Evolutionary conservation across 345 rosid species (phyloP), one percentile per base, ranked within the genome.

Genomic region (Ceriops tagal): DNA sequence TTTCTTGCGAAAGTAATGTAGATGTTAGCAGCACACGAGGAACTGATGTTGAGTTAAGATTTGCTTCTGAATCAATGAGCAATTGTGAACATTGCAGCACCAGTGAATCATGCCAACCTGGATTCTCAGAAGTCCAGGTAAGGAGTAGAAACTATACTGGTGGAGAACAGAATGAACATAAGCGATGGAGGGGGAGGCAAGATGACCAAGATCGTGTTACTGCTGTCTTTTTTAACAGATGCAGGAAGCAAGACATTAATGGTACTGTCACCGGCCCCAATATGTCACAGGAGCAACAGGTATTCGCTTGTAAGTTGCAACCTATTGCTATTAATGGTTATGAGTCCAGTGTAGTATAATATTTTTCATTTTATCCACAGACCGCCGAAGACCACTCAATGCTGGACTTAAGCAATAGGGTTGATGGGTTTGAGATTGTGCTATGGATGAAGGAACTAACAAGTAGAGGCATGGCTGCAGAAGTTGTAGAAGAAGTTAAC

Each of bases 111-210:
- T 82, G 83, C 65, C 84, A 82, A 57, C 77, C 82, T 63, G 84
- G 66, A 77, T 78, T 71, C 70, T 77, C 83, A 11, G 83, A 77
- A 71, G 71, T 76, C 72, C 65, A 75, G 26, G 78, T 72, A 55
- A 85, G 84, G 81, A 81, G 71, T 72, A 88, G 86, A 78, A 78
- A 77, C 65, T 77, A 78, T 76, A 72, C 77, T 69, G 69, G 70
- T 63, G 83, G 88, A 64, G 92, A 93, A 79, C 77, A 96, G 75
- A 85, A 83, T 79, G 91, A 89, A 80, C 97, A 96, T 22, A 93
- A 87, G 83, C 82, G 92, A 68, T 93, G 98, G 98, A 85, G 91
- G 78, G 96, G 92, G 71, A 81, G 98, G 65, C 79, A 75, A 72
- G 95, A 85, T 80, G 89, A 91, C 67, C 69, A 81, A 30, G 81